These are phyloP conservation scores for Botrytis byssoidea DNA, from an alignment of 2,329 filamentous ascomycete genomes.

Conservation along the genomic window DNA sequence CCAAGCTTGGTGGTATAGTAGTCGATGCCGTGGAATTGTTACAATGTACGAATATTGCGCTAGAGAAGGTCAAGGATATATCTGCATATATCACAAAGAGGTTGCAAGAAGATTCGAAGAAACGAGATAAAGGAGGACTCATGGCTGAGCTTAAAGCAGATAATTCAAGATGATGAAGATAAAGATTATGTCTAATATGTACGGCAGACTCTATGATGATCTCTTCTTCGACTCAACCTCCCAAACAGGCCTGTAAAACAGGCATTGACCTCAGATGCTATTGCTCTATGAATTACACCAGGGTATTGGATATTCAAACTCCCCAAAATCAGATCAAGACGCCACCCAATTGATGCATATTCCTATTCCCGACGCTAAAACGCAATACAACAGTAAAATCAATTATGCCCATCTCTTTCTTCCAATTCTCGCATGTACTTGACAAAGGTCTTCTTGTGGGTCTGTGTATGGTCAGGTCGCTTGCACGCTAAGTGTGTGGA, in stretches of 20 bases:
- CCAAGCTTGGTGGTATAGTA: conserved; percentile 82
- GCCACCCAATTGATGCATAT: conserved; percentile 18
- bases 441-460: conserved; percentile 96
- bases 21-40: conserved; percentile 78
- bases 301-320: conserved; percentile 22
- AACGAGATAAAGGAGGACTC: conserved; percentile 74
- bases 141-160: conserved; percentile 77
- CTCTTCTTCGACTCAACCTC: not conserved
- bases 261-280: conserved; percentile 11
- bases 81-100: conserved; percentile 69
- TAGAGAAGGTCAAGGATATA: conserved; percentile 78
- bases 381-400: conserved; percentile 11
- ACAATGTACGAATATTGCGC: conserved; percentile 70
- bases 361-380: conserved; percentile 12
- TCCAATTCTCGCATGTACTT: conserved; percentile 88
- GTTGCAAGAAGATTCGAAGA: conserved; percentile 74
- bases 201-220: conserved; percentile 12
- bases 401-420: conserved; percentile 42
- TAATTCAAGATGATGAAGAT: conserved; percentile 53
- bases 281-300: conserved; percentile 21
- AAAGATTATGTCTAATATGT: conserved; percentile 47
- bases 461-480: conserved; percentile 45
- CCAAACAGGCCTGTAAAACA: not conserved
- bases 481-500: conserved; percentile 5
- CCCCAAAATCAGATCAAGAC: conserved; percentile 21